Base-by-base conservation (phyloP, 495 filamentous ascomycete species). In the Talaromyces ruber region DNA sequence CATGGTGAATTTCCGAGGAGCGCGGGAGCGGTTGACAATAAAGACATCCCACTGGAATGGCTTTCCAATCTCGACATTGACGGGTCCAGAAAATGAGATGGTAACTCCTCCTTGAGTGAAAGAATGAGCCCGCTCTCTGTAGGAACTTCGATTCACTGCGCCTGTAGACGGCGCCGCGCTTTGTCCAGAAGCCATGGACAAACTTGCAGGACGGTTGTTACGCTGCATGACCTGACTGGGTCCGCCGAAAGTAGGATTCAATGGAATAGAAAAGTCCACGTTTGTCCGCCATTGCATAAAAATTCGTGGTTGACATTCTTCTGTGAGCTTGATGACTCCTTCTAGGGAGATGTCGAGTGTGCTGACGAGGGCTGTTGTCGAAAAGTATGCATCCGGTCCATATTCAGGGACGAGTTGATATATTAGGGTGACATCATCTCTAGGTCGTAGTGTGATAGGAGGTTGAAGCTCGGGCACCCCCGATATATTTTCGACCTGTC, bases 21-120 rank as follows among this genome's bases (percentile, higher is more conserved):
- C 70, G 51, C 76, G 70, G 29, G 83, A 88, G 37, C 89, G 88
- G 71, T 98, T 98, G 57, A 96, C 88, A 22, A 98, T 85, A 69
- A 96, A 92, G 21, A 96, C 84, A 45, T 83, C 81, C 93, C 93
- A 97, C n/a, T 77, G 74, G 70, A 98, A 96, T 12, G 85, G 81
- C 43, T 91, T 83, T 4, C 92, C 91, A 3, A 91, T 83, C 55
- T 81, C 78, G 26, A 89, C 84, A 22, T 70, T 67, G 12, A 72
- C 68, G 9, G 89, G 89, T 0, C 83, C 87, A 9, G 85, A 85
- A 63, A 90, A 84, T 21, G 92, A 92, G 62, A 94, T 81, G 5
- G 86, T 90, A 51, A 94, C 82, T 8, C 90, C 90, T 52, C 89
- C 80, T 65, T 88, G 85, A 22, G 77, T 67, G 25, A 82, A 67